phyloP scores from a whole-genome alignment of 176 grass and related monocot species.

The Dendrocalamus sinicus region DNA sequence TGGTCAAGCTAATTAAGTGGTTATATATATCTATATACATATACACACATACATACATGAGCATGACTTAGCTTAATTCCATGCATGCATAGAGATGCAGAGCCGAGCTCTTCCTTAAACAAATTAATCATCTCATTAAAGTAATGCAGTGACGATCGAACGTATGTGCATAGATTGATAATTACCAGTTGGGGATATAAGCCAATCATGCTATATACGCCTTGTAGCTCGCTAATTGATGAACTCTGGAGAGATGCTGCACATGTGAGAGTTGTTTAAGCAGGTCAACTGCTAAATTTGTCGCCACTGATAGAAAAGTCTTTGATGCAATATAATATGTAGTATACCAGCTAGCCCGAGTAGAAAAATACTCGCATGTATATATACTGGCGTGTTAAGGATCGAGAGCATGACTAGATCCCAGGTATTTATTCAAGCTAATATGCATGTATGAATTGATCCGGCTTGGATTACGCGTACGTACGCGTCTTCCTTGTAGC shows the following conservation, averaged over 20 bases:
- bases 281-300: conserved; percentile 26
- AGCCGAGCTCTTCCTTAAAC: not conserved
- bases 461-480: not conserved
- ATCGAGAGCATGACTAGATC: too few species aligned
- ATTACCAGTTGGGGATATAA: conserved; percentile 40
- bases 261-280: not conserved
- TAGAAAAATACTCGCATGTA: too few species aligned
- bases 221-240: not conserved
- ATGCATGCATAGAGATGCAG: too few species aligned
- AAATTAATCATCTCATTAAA: not conserved
- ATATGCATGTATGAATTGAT: not conserved
- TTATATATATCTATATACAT: too few species aligned
- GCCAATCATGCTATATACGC: conserved; percentile 1
- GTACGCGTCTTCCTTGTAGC: not conserved
- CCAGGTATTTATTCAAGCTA: too few species aligned
- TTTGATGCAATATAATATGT: not conserved
- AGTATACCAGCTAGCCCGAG: too few species aligned
- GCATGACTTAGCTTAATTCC: too few species aligned
- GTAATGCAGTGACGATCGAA: conserved; percentile 10
- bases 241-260: not conserved
- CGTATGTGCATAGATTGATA: not conserved
- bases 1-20: not conserved
- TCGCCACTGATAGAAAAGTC: conserved; percentile 25
- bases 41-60: too few species aligned
- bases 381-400: too few species aligned